Evolutionary conservation across 202 grass and related monocot genomes (phyloP).

Genomic region (Elaeis oleifera): DNA sequence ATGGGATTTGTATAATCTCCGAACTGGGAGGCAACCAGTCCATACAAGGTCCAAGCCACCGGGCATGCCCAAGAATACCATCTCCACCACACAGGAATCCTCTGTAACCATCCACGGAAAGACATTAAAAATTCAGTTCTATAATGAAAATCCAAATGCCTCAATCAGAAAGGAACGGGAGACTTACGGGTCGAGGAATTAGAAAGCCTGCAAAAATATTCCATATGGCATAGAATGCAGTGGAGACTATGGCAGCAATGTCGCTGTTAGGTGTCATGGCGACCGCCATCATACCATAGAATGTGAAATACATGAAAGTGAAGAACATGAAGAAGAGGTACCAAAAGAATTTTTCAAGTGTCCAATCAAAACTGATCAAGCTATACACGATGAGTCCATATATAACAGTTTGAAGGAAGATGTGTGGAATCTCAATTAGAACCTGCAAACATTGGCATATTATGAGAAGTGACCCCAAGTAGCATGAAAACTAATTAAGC

Average conservation of each 20-base stretch:
- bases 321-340: constrained; percentile 30
- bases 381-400: constrained; percentile 28
- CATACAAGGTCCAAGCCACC: constrained; percentile 32
- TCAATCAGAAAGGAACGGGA: too few relatives aligned
- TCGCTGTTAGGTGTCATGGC: constrained; percentile 28
- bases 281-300: constrained; percentile 32
- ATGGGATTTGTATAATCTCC: constrained; percentile 16
- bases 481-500: too few relatives aligned
- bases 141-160: too few relatives aligned
- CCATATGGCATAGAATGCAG: constrained; percentile 30
- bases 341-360: constrained; percentile 30
- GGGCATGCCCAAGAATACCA: constrained; percentile 41
- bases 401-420: constrained; percentile 24
- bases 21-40: constrained; percentile 26
- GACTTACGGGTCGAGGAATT: constrained; percentile 25
- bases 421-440: constrained; percentile 32
- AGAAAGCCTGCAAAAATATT: constrained; percentile 30
- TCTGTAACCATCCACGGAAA: constrained; percentile 13
- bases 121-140: too few relatives aligned
- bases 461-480: too few relatives aligned
- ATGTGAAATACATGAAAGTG: constrained; percentile 34
- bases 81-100: constrained; percentile 43
- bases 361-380: constrained; percentile 12
- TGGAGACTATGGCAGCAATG: constrained; percentile 23
- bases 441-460: constrained; percentile 8